phyloP scores from a whole-genome alignment of 1,139 yeast genomes.

The Sugiyamaella novakii region DNA sequence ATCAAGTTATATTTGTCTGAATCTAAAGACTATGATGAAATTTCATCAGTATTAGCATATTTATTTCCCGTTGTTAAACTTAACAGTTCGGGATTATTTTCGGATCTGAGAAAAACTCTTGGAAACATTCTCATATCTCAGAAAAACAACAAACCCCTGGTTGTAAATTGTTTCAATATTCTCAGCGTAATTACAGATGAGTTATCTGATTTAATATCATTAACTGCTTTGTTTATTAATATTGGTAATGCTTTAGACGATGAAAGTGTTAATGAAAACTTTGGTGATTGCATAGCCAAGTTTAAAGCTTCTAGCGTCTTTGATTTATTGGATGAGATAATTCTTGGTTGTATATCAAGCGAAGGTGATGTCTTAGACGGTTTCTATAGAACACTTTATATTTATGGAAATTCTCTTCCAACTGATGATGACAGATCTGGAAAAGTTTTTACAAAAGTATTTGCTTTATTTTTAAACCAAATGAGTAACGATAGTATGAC shows the following conservation, averaged over 20 bases:
- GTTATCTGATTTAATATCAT: conserved; percentile 17
- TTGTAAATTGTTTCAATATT: conserved; percentile 16
- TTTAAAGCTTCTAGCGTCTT: conserved; percentile 3
- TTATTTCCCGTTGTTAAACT: not conserved
- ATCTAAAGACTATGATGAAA: not conserved
- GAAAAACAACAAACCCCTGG: not conserved
- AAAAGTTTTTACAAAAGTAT: not conserved
- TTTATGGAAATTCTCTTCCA: conserved; percentile 7
- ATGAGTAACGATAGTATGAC: conserved; percentile 4
- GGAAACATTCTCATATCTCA: conserved; percentile 6
- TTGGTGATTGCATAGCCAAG: conserved; percentile 5
- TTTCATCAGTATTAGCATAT: conserved; percentile 1
- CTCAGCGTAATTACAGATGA: conserved; percentile 17
- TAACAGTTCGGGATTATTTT: not conserved
- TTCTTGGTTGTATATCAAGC: not conserved
- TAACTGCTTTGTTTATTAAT: conserved; percentile 20
- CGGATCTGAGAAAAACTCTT: conserved; percentile 1
- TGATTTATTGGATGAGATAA: conserved; percentile 1
- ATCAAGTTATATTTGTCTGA: not conserved
- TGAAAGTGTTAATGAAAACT: conserved; percentile 5
- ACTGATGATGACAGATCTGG: conserved; percentile 11
- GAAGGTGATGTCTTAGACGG: not conserved
- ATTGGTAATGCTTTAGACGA: conserved; percentile 8
- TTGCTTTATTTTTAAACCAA: conserved; percentile 16
- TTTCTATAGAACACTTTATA: not conserved